Evolutionary conservation across 1,139 yeast species (phyloP).

Genomic region (Zygoascus sp.): DNA sequence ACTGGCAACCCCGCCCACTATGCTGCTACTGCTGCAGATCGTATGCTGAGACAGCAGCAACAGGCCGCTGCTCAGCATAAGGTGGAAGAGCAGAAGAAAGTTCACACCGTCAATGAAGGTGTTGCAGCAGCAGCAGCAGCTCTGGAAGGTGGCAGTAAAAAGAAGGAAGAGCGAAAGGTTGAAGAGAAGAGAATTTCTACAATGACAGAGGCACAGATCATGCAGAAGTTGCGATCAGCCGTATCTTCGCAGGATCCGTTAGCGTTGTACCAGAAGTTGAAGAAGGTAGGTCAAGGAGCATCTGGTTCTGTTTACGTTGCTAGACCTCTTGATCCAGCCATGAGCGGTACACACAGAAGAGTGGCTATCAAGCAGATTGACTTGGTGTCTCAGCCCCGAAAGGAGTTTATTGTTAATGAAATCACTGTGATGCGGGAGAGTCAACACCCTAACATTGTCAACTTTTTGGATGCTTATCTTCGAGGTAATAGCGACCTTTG

Average conservation of each 20-base stretch:
- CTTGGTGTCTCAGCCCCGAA: conserved; percentile 87
- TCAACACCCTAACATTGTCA: conserved; percentile 86
- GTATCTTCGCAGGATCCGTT: conserved; percentile 82
- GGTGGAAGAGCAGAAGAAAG: background rate
- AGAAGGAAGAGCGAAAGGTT: conserved; percentile 26
- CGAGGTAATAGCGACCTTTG: conserved; percentile 56
- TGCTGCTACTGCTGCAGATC: conserved; percentile 16
- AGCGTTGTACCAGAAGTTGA: conserved; percentile 77
- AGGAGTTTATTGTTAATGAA: conserved; percentile 89
- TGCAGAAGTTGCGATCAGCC: conserved; percentile 78
- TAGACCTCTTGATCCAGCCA: conserved; percentile 43
- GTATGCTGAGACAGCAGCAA: conserved; percentile 9
- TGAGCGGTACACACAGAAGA: conserved; percentile 32
- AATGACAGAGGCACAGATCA: conserved; percentile 79
- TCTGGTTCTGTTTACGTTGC: conserved; percentile 95
- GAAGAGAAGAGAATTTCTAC: conserved; percentile 63
- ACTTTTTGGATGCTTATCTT: conserved; percentile 80
- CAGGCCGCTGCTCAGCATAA: conserved; percentile 13
- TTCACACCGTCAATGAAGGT: conserved; percentile 20
- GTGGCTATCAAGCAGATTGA: conserved; percentile 96
- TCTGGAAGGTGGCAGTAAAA: conserved; percentile 19
- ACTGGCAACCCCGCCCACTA: conserved; percentile 18
- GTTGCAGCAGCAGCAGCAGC: conserved; percentile 32
- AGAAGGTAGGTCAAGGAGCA: conserved; percentile 99
- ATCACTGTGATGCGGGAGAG: conserved; percentile 91